These are phyloP conservation scores for Leishmania amazonensis DNA, from an alignment of 208 protist genomes.

Conservation along the genomic window DNA sequence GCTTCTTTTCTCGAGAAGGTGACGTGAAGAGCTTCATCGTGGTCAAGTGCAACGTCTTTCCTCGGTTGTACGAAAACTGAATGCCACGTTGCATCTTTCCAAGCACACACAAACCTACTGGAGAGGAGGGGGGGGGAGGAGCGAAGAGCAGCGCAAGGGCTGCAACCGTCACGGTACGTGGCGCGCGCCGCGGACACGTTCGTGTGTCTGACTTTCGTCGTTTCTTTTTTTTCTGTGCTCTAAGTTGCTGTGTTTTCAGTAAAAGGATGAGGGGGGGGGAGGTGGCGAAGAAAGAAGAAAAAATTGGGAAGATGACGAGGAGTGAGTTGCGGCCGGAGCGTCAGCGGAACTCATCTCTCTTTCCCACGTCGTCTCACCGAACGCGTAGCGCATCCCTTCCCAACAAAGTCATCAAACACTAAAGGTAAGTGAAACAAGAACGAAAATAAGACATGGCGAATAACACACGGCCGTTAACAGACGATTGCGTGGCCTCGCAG, in stretches of 20 bases:
- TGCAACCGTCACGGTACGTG: background rate
- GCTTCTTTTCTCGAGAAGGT: background rate
- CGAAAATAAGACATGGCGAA: background rate
- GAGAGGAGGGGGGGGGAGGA: background rate
- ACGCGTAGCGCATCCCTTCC: background rate
- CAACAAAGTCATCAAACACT: background rate
- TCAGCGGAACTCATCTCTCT: too few relatives aligned
- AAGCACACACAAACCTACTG: background rate
- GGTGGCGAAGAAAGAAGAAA: background rate
- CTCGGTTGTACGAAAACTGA: background rate
- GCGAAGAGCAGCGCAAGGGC: background rate
- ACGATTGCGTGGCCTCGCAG: background rate
- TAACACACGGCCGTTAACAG: background rate
- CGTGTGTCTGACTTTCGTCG: background rate
- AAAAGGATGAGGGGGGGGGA: background rate
- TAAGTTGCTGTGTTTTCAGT: background rate
- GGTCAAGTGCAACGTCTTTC: background rate
- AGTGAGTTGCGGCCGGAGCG: background rate
- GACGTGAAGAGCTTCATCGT: background rate
- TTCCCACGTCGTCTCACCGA: background rate
- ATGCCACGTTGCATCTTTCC: background rate
- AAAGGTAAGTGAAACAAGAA: too few relatives aligned
- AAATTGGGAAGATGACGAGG: background rate
- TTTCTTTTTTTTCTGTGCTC: background rate
- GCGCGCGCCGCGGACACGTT: background rate